Evolutionary conservation across 257 asterid species (phyloP), one percentile per base, ranked within the genome.

Genomic region (Petunia secreta): DNA sequence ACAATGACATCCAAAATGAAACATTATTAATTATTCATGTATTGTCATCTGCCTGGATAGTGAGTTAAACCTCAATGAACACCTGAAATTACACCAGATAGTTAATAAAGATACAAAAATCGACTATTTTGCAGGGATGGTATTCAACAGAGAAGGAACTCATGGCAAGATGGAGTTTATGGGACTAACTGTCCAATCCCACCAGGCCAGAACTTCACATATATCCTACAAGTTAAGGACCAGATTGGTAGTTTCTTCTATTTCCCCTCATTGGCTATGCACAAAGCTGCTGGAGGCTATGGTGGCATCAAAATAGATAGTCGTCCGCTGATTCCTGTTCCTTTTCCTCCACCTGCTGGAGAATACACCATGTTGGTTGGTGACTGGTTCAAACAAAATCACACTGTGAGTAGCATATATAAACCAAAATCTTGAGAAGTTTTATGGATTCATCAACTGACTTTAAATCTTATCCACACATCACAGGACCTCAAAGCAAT

Each of bases 211-310:
- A 88, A 88, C 79, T 88, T 79, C 84, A 88, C 91, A 3, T 86
- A 86, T 9, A 48, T 77, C 14, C 81, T 88, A 25, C 91, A 88
- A 80, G 88, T 83, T 2, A 88, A 88, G 81, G 91, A 88, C 41
- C 91, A 88, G 82, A 88, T 88, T 66, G 91, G 91, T 1, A 88
- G 89, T 68, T 88, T 83, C 87, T 86, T 85, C 75, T 88, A 88
- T 80, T 88, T 83, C 81, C 90, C 91, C 0, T 88, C 91, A 1
- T 84, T 88, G 34, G 89, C 83, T 11, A 81, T 88, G 44, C 91
- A 88, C 86, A 85, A 82, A 77, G 90, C 91, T 69, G 90, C 90
- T n/a, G 89, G 91, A 41, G 90, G 87, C 10, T 88, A 58, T 78
- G 91, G 91, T 34, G 77, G 87, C 82, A 83, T 88, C 64, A 86